These are phyloP conservation scores for Carnegiea gigantea DNA, from an alignment of 179 eudicot genomes.

Conservation along the genomic window DNA sequence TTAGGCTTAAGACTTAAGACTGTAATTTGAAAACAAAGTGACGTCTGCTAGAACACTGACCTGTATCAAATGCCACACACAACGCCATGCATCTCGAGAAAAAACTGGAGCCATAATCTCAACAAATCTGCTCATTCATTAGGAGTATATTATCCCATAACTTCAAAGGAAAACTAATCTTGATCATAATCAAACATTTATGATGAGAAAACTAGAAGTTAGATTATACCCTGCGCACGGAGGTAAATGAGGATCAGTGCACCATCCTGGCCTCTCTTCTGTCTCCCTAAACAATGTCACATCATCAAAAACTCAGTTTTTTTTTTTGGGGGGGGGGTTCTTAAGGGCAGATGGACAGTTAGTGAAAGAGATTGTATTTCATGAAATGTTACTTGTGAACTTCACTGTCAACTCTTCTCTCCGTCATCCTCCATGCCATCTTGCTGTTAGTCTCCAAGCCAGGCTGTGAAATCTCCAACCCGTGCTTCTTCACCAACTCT, in stretches of 20 bases:
- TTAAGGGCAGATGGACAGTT: background rate
- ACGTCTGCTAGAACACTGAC: conserved; percentile 15
- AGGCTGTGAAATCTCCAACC: conserved; percentile 61
- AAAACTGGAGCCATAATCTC: conserved; percentile 73
- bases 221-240: conserved; percentile 39
- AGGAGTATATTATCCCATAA: background rate
- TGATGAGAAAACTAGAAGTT: background rate
- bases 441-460: conserved; percentile 41
- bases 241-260: conserved; percentile 34
- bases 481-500: conserved; percentile 51
- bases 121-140: conserved; percentile 41
- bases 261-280: conserved; percentile 46
- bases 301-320: background rate
- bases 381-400: conserved; percentile 50
- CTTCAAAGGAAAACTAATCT: background rate
- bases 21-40: background rate
- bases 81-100: conserved; percentile 57
- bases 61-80: conserved; percentile 66
- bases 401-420: conserved; percentile 40
- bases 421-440: conserved; percentile 45
- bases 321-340: background rate
- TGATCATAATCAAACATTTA: background rate
- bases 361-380: background rate
- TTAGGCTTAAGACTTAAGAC: conserved; percentile 2
- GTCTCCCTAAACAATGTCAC: conserved; percentile 30